These are phyloP conservation scores for Trichoderma cornu-damae DNA, from an alignment of 2,329 filamentous ascomycete species.

Conservation along the genomic window DNA sequence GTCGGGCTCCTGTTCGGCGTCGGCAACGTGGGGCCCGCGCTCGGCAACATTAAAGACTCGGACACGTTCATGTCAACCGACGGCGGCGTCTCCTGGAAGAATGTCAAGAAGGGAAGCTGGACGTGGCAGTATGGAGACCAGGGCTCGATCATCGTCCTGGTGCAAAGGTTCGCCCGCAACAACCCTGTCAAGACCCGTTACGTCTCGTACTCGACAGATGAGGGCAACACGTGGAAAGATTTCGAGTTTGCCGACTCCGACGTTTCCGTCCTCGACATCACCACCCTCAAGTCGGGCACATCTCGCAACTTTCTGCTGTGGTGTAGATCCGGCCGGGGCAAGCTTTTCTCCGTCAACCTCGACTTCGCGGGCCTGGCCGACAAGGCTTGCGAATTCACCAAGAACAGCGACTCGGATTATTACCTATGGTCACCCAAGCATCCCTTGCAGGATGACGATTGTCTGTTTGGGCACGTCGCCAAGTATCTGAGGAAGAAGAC, in stretches of 20 bases:
- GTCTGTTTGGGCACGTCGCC: conserved; percentile 86
- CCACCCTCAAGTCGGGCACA: conserved; percentile 81
- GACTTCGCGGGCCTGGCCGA: conserved; percentile 82
- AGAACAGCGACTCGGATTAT: conserved; percentile 65
- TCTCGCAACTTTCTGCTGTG: conserved; percentile 90
- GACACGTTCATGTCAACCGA: conserved; percentile 90
- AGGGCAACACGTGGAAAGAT: conserved; percentile 73
- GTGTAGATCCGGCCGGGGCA: conserved; percentile 56
- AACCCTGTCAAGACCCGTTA: conserved; percentile 62
- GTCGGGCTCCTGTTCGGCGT: conserved; percentile 86
- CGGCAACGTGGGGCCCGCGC: conserved; percentile 76
- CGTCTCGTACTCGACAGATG: conserved; percentile 72
- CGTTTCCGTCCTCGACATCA: conserved; percentile 71
- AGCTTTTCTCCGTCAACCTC: conserved; percentile 70
- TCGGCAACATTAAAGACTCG: conserved; percentile 63
- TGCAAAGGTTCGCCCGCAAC: conserved; percentile 63
- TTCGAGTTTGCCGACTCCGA: conserved; percentile 68
- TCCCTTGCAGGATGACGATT: conserved; percentile 70
- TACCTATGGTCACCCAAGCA: conserved; percentile 83
- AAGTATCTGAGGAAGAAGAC: conserved; percentile 86
- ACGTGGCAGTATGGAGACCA: conserved; percentile 96
- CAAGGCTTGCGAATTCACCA: conserved; percentile 63
- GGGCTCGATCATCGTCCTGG: conserved; percentile 86
- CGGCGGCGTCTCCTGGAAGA: conserved; percentile 83
- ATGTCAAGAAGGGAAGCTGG: conserved; percentile 80